phyloP scores from a whole-genome alignment of 2,329 filamentous ascomycete genomes.

The Aspergillus fumigatus region DNA sequence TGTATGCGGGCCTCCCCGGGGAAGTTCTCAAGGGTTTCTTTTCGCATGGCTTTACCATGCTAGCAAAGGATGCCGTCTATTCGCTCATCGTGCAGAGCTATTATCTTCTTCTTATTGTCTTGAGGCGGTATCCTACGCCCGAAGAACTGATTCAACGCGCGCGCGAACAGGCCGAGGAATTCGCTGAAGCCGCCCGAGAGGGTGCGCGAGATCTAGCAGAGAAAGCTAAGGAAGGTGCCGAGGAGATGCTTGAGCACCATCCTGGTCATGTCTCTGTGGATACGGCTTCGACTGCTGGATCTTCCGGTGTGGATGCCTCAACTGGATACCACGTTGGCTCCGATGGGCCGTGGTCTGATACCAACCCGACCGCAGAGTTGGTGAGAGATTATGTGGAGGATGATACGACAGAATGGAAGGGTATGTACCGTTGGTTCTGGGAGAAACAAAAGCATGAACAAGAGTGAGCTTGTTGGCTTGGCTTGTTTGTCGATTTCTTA shows the following conservation, averaged over 20 bases:
- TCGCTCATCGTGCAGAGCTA: constrained; percentile 67
- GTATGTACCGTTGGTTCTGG: constrained; percentile 41
- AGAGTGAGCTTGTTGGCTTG: background rate
- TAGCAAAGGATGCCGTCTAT: constrained; percentile 76
- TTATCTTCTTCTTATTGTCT: constrained; percentile 55
- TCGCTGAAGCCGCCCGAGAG: constrained; percentile 37
- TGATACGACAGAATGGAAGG: constrained; percentile 36
- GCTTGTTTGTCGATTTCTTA: background rate
- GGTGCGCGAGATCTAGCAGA: constrained; percentile 33
- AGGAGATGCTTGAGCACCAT: constrained; percentile 19
- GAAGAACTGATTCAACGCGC: constrained; percentile 38
- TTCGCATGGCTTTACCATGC: constrained; percentile 80
- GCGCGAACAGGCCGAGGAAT: constrained; percentile 38
- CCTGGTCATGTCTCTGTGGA: constrained; percentile 24
- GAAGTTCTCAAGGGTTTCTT: constrained; percentile 82
- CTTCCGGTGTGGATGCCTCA: constrained; percentile 5
- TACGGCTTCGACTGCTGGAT: constrained; percentile 24
- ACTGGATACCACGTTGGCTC: constrained; percentile 7
- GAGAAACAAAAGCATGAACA: constrained; percentile 23
- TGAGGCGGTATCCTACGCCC: constrained; percentile 43
- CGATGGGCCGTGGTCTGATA: constrained; percentile 15
- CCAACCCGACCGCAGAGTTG: constrained; percentile 43
- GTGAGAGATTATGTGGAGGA: constrained; percentile 45
- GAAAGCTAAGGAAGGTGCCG: constrained; percentile 24
- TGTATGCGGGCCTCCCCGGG: constrained; percentile 72